Evolutionary conservation across 495 filamentous ascomycete species (phyloP), one percentile per base, ranked within the genome.

Genomic region (Penicillium macrosclerotiorum): DNA sequence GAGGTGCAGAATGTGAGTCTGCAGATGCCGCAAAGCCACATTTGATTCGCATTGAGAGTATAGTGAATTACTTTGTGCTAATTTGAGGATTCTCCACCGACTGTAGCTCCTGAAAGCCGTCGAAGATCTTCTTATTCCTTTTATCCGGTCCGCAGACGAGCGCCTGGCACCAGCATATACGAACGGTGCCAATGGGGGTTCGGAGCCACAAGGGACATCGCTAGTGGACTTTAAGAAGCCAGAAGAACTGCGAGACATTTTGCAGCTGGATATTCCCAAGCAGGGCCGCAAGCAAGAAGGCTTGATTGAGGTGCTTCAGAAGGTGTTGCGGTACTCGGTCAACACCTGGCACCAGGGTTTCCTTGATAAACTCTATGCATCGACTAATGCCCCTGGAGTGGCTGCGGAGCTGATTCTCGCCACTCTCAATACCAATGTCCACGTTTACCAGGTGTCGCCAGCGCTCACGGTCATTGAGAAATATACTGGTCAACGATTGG

Each of bases 271-370:
- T 7, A 67, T 96, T 5, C 89, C 90, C 1, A 63, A 71, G 9
- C 67, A 77, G 33, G 86, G 85, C 8, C 68, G 71, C 26, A 88
- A 86, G 2, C 83, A 85, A 55, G 80, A 86, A 11, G 90, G 89
- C 0, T 61, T 96, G 38, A 64, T 92, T 16, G 62, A 78, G 17
- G 67, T 79, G 3, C 73, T 92, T 20, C 67, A 80, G 48, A 76
- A 81, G 52, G 72, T 94, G 24, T 73, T 96, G 40, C 73, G 78
- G 40, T 88, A 93, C 70, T 86, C 82, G 37, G 92, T 96, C 55
- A 97, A 97, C 66, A 96, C 92, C 24, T 97, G 92, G 91, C 85
- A 92, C 63, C 89, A 91, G 59, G 93, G 91, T 6, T 96, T 98
- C 68, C 66, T 96, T 62, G 89, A 95, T 66, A 95, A 95, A 71